Evolutionary conservation across 495 filamentous ascomycete species (phyloP), one percentile per base, ranked within the genome.

Genomic region (Paragyromitra xinjiangensis): DNA sequence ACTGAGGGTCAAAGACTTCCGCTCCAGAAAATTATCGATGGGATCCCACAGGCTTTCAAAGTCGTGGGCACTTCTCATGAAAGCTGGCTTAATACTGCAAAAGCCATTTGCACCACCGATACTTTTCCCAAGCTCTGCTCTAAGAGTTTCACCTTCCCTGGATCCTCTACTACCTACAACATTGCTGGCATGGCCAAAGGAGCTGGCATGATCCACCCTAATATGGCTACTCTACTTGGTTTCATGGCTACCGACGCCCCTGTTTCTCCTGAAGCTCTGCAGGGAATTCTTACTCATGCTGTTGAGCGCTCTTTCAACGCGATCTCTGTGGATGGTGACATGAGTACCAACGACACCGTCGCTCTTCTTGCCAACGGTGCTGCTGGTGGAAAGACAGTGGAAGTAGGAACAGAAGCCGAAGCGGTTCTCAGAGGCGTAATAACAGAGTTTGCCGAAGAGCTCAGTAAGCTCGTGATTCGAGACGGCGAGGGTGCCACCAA

Each of bases 401-500:
- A 74, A 26, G 55, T 50, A 39, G 83, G 83, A 3, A 84, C 86
- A 3, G 83, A 89, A 50, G 83, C 86, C 14, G 88, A 88, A 16
- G 86, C 87, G 12, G 92, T 92, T 72, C 92, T 91, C 83, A 79
- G 84, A 59, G 90, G 87, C 11, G 86, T 92, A 5, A 86, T 98
- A 42, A 93, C 92, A 16, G 85, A 86, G 7, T 95, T 98, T 84
- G 87, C 94, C 0, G 89, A 90, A 65, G 90, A 94, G 64, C 89
- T 98, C 1, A 94, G 95, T 16, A 92, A 97, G 84, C 90, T 98
- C 24, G 91, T 99, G 40, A 93, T 99, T 26, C 91, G 94, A 44
- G 96, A 99, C 83, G 95, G 96, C 80, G 95, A 99, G 84, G 95
- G 95, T 67, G 96, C 96, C 3, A 98, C 95, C 16, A 99, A 99